Conservation (phyloP, 805 yeast species). For the Ascoidea asiatica region DNA sequence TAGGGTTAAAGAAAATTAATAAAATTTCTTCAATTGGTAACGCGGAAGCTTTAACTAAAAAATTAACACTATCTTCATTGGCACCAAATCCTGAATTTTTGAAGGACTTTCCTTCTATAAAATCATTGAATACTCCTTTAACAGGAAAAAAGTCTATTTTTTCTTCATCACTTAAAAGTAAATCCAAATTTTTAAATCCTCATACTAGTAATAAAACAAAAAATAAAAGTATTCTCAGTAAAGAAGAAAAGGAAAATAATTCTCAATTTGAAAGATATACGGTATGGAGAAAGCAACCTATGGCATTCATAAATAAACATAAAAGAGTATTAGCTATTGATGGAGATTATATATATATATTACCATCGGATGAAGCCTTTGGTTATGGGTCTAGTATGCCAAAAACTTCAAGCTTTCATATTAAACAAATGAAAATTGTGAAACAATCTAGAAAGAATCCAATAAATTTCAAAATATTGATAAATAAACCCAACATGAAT, state of each 20-base stretch:
- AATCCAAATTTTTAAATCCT: not conserved
- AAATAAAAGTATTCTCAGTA: not conserved
- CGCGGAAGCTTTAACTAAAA: not conserved
- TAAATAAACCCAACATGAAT: constrained; percentile 32
- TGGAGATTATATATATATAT: constrained; percentile 84
- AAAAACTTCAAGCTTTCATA: constrained; percentile 79
- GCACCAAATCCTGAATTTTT: not conserved
- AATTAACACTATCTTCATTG: not conserved
- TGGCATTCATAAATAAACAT: constrained; percentile 67
- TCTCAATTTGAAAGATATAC: constrained; percentile 62
- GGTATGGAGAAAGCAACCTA: constrained; percentile 80
- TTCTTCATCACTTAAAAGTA: not conserved
- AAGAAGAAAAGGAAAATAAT: not conserved
- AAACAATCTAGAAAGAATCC: constrained; percentile 72
- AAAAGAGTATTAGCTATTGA: constrained; percentile 80
- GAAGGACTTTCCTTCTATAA: not conserved
- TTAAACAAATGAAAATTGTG: constrained; percentile 59
- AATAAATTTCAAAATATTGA: constrained; percentile 67
- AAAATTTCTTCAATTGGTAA: not conserved
- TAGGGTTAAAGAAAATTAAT: not conserved
- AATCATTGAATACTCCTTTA: not conserved
- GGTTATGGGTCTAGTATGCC: constrained; percentile 49
- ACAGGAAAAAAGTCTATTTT: not conserved
- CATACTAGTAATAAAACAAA: too few species aligned
- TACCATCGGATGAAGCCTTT: constrained; percentile 70